Evolutionary conservation across 768 basidiomycete species (phyloP).

Genomic region (Kondoa subrosea): DNA sequence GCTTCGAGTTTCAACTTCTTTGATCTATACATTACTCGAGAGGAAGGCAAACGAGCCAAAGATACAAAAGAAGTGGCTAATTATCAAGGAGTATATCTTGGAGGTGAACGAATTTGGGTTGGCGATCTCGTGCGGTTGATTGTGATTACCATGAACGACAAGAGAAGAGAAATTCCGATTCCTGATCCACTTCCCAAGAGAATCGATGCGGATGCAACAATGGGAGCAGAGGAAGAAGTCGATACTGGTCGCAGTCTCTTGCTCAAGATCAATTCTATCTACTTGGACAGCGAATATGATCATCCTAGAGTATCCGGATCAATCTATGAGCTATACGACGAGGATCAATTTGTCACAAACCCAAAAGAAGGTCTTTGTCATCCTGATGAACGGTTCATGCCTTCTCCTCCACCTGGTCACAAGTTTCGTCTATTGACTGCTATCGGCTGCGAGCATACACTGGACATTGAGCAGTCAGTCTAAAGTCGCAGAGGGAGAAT

Average conservation of each 20-base stretch:
- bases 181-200: neutral
- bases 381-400: neutral
- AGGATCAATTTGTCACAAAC: neutral
- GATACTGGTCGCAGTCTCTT: neutral
- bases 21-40: neutral
- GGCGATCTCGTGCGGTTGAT: slow-evolving; percentile 13
- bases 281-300: neutral
- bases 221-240: neutral
- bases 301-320: neutral
- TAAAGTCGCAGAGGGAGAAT: neutral
- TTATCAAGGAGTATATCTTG: slow-evolving; percentile 17
- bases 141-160: neutral
- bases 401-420: neutral
- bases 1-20: neutral
- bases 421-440: neutral
- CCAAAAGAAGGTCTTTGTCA: neutral
- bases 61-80: neutral
- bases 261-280: slow-evolving; percentile 7
- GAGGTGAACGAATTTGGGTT: slow-evolving; percentile 15
- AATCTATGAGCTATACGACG: slow-evolving; percentile 1
- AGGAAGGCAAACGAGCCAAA: neutral
- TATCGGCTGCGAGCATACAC: slow-evolving; percentile 1
- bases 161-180: neutral
- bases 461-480: neutral
- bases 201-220: neutral